Evolutionary conservation across 2,329 filamentous ascomycete species (phyloP).

Genomic region (Tricladium varicosporioides): DNA sequence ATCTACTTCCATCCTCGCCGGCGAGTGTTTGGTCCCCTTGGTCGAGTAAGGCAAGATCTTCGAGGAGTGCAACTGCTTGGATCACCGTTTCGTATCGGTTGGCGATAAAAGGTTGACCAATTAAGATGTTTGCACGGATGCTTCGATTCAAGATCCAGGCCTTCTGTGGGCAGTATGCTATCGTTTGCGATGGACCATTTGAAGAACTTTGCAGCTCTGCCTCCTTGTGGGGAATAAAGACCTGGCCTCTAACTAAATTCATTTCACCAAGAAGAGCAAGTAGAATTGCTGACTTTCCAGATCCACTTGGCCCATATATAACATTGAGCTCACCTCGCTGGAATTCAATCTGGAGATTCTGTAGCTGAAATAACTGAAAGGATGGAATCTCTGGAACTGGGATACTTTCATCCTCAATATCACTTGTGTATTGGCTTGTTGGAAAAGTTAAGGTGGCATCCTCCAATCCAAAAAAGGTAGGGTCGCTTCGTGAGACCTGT

Average conservation of each 20-base stretch:
- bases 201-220: neutral
- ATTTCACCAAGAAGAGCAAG: conserved; percentile 72
- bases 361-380: conserved; percentile 45
- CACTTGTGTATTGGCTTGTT: conserved; percentile 23
- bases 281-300: conserved; percentile 73
- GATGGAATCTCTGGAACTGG: neutral
- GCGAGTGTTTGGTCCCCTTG: conserved; percentile 78
- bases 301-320: conserved; percentile 73
- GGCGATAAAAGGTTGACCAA: conserved; percentile 66
- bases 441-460: conserved; percentile 65
- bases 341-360: conserved; percentile 60
- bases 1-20: conserved; percentile 77
- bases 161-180: conserved; percentile 74
- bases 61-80: conserved; percentile 67
- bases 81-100: conserved; percentile 67
- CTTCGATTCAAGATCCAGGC: conserved; percentile 83
- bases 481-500: conserved; percentile 49
- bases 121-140: conserved; percentile 73
- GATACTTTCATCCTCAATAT: neutral
- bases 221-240: conserved; percentile 51
- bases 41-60: conserved; percentile 70
- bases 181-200: conserved; percentile 33
- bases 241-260: conserved; percentile 60
- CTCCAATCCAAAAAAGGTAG: conserved; percentile 58
- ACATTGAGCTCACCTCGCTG: conserved; percentile 61